Base-by-base conservation (phyloP, 257 asterid species). In the Petunia secreta region DNA sequence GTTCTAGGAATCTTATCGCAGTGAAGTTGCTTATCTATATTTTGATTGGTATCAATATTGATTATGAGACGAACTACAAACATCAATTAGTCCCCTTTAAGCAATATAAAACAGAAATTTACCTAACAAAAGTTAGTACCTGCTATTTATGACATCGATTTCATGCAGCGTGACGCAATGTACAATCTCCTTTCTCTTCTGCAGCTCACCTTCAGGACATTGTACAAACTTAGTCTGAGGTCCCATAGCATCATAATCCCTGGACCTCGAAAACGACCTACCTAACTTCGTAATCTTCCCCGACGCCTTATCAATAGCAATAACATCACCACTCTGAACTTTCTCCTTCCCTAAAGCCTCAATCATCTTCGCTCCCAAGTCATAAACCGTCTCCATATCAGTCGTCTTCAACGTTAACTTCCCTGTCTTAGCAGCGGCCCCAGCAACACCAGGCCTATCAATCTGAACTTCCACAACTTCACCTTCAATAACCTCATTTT, bases 131-230 rank as follows among this genome's bases (percentile, higher is more conserved):
- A 44, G 55, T n/a, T 81, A 25, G 25, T 25, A 91, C 98, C 97
- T 92, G 97, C 95, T 92, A 88, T 93, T 93, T 84, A 95, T 93
- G 41, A 95, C 99, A 84, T 95, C 98, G 4, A 92, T 95, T 87
- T 95, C 98, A 46, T 95, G 99, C 48, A 95, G 95, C 0, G 93
- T 91, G 8, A 93, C 97, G 7, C 97, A 95, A 88, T 95, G 99
- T 86, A 95, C 96, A 60, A 95, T 91, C 84, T 95, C 99, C 89
- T 93, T 95, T 88, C 99, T 82, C 93, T 93, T 95, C 91, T 95
- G 98, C 88, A 95, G 80, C 88, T 95, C 99, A n/a, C 98, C 98
- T 63, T 93, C 98, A 0, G 98, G 99, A 84, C 98, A 95, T 86
- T 95, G 97, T 85, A 95, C 98, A 58, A 95, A 95, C 89, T 93